phyloP scores from a whole-genome alignment of 2,329 filamentous ascomycete genomes.

The Neospermospora avenae region DNA sequence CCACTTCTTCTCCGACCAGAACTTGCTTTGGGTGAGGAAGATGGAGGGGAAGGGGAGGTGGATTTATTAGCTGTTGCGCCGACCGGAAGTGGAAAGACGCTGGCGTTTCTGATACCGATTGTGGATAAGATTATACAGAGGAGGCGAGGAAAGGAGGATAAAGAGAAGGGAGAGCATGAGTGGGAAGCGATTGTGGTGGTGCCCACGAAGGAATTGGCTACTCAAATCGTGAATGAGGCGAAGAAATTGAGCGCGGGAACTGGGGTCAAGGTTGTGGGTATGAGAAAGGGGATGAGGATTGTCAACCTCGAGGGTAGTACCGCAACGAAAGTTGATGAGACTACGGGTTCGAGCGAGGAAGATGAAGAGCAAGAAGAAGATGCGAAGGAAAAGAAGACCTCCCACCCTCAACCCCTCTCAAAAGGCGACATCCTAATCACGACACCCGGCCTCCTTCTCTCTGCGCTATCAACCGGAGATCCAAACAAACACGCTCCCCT shows the following conservation, averaged over 20 bases:
- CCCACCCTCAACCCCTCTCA: constrained; percentile 52
- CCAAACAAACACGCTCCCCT: constrained; percentile 46
- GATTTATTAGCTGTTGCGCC: constrained; percentile 88
- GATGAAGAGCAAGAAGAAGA: constrained; percentile 41
- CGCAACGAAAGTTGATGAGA: constrained; percentile 23
- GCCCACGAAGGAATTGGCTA: constrained; percentile 74
- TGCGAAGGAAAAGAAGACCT: constrained; percentile 32
- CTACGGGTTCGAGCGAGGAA: constrained; percentile 32
- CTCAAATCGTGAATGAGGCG: constrained; percentile 81
- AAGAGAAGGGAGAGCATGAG: constrained; percentile 44
- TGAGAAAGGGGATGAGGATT: constrained; percentile 81
- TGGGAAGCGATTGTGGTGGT: constrained; percentile 70
- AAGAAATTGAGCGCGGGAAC: constrained; percentile 76
- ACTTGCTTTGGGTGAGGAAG: constrained; percentile 43
- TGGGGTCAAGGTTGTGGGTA: constrained; percentile 72
- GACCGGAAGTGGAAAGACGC: constrained; percentile 93
- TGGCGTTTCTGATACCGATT: constrained; percentile 86
- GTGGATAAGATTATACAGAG: constrained; percentile 70
- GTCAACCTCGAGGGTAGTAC: constrained; percentile 37
- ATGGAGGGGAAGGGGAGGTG: constrained; percentile 40
- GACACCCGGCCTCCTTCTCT: constrained; percentile 74
- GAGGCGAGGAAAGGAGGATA: constrained; percentile 37
- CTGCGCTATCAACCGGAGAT: constrained; percentile 58
- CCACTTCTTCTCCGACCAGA: constrained; percentile 68
- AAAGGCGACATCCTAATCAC: constrained; percentile 79